Evolutionary conservation across 2,329 filamentous ascomycete species (phyloP), one percentile per base, ranked within the genome.

Genomic region (Aschersonia sp.): DNA sequence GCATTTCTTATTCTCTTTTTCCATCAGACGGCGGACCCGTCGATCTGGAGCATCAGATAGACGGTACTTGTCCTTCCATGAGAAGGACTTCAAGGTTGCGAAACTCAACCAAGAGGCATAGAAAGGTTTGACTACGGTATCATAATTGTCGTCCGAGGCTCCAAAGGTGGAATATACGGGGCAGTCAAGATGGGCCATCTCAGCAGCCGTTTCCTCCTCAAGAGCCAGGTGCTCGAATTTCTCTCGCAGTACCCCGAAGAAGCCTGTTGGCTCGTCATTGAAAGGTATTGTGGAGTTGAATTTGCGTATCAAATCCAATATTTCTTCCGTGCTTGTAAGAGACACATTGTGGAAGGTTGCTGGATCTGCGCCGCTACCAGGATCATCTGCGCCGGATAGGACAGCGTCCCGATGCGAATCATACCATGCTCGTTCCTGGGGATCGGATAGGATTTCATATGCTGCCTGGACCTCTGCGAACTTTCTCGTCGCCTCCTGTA

Each of bases 361-460:
- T 47, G 77, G 70, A 37, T 71, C 72, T 44, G 67, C 65, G 22
- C 65, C 67, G 39, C 61, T 64, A 31, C 63, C 65, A 31, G 63
- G 63, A 33, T 61, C 54, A 47, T 80, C 77, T 49, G 77, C 73
- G 40, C 82, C 83, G 32, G 77, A 76, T 52, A 97, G 68, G 52
- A 97, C 94, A 46, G 85, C 81, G 55, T 88, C 82, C 51, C 87
- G 83, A 61, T 98, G 92, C 3, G 88, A 88, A 66, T 98, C 90
- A 68, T 98, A 98, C 92, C 92, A 98, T 33, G 89, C 84, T 56
- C 92, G 80, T 63, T 98, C 92, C 62, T 98, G 90, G 9, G 88
- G 81, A 62, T 98, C 92, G 2, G 89, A 94, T 1, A 98, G 76
- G n/a, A 98, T 79, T 63, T 97, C 87, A 62, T 98, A 94, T 44